A percentile compares a stretch with the other conserved stretches of the same genome.
Conservation (phyloP, 2,329 filamentous ascomycete genomes). For the Colletotrichum destructivum region DNA sequence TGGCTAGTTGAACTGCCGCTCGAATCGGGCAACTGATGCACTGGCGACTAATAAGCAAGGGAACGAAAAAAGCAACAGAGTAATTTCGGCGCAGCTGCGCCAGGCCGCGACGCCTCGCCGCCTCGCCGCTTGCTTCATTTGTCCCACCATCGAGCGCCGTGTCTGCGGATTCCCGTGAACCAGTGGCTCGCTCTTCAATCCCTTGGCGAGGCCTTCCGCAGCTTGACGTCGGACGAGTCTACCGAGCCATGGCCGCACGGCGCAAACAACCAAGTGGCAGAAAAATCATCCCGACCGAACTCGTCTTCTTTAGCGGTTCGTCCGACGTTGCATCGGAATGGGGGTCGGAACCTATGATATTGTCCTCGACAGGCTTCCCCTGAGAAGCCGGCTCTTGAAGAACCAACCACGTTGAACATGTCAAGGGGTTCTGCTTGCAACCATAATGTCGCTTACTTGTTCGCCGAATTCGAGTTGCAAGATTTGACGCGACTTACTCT, state of each 20-base stretch:
- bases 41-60: background rate
- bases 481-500: too few relatives aligned
- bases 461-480: background rate
- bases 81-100: slow-evolving; percentile 24
- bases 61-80: slow-evolving; percentile 23
- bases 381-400: background rate
- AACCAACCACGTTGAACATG: background rate
- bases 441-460: background rate
- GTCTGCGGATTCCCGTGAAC: slow-evolving; percentile 34
- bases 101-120: slow-evolving; percentile 8
- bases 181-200: slow-evolving; percentile 12
- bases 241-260: background rate
- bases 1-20: background rate
- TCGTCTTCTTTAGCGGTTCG: slow-evolving; percentile 26
- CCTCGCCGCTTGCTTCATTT: slow-evolving; percentile 10
- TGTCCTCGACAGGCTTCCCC: slow-evolving; percentile 11
- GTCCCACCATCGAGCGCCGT: slow-evolving; percentile 25
- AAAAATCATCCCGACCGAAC: slow-evolving; percentile 13
- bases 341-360: background rate
- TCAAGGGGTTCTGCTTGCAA: background rate
- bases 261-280: background rate
- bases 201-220: background rate
- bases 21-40: background rate
- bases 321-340: slow-evolving; percentile 19
- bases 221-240: background rate